Base-by-base conservation (phyloP, 805 yeast species). In the Blastobotrys americana region DNA sequence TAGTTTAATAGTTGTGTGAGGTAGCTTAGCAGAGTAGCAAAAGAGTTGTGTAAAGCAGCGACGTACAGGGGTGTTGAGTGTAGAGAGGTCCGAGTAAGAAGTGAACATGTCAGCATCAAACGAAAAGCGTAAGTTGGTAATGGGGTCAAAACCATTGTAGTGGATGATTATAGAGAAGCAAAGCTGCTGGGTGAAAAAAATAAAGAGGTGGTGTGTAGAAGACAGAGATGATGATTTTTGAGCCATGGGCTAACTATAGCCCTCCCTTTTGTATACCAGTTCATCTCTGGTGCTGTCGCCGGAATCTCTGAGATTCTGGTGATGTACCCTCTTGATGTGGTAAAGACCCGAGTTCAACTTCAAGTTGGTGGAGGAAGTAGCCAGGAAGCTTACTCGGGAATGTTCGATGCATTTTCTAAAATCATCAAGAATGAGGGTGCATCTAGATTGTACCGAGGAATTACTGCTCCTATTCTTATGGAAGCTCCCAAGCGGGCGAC, bases 401-500 rank as follows among this genome's bases (percentile, higher is more conserved):
- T 94, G 61, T 55, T 88, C 48, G 93, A 86, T 61, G 86, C 96
- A 63, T 66, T 93, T 55, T 67, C 73, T 51, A 88, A 89, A 67
- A 90, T 93, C 55, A 75, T 93, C 56, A 78, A 76, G 57, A 80
- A 77, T 55, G 98, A 93, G 66, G 98, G 98, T 41, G 46, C 19
- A 16, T 34, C 37, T 8, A 74, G 93, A 51, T 74, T 90, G 47
- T 93, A 93, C 69, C 80, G 89, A 61, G 99, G 99, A 54, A 93
- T 93, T 58, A 70, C 84, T 23, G 96, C 98, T 19, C 99, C 99
- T 27, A 86, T 93, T 55, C 72, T 93, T 58, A 93, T 93, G 98
- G 99, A 93, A 67, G 98, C 97, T 10, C 98, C 98, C 53, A 93
- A 93, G 73, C 80, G 99, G 71, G 98, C 98, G 35, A 89, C 96